These are phyloP conservation scores for Corylus avellana DNA, from an alignment of 306 rosid genomes.

Conservation along the genomic window DNA sequence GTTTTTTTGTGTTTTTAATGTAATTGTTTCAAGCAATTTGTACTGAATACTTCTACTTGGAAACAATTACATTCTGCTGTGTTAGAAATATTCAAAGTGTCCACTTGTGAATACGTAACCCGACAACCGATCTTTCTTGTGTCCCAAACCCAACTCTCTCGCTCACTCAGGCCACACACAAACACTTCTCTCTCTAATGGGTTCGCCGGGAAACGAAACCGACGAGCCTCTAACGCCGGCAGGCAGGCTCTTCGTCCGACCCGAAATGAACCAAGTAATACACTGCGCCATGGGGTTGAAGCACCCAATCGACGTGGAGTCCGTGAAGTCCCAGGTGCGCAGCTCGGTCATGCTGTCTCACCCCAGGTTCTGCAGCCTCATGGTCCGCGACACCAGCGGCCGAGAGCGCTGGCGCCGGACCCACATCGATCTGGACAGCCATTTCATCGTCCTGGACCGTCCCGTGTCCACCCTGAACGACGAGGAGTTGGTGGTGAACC, in stretches of 20 bases:
- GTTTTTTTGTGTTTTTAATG: no score
- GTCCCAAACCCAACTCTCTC: no score
- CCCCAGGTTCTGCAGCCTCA: conserved; percentile 72
- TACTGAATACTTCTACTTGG: no score
- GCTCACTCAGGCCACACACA: neutral
- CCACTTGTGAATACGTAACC: no score
- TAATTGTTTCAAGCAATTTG: no score
- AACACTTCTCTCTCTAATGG: neutral
- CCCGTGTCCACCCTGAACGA: conserved; percentile 13
- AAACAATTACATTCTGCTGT: no score
- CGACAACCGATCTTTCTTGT: no score
- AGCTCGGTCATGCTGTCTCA: conserved; percentile 49
- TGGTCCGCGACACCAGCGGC: conserved; percentile 60
- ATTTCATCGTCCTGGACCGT: conserved; percentile 35
- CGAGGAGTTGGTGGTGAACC: conserved; percentile 44
- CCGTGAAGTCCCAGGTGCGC: conserved; percentile 34
- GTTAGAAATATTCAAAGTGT: no score
- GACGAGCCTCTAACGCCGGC: conserved; percentile 76
- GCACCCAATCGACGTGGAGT: conserved; percentile 44
- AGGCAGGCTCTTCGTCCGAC: conserved; percentile 72
- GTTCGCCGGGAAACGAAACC: conserved; percentile 9
- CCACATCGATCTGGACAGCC: conserved; percentile 50
- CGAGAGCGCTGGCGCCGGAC: conserved; percentile 73
- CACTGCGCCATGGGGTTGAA: conserved; percentile 63
- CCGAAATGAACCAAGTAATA: conserved; percentile 58